phyloP scores from a whole-genome alignment of 352 stramenopile genomes.

The Pythium guiyangense region DNA sequence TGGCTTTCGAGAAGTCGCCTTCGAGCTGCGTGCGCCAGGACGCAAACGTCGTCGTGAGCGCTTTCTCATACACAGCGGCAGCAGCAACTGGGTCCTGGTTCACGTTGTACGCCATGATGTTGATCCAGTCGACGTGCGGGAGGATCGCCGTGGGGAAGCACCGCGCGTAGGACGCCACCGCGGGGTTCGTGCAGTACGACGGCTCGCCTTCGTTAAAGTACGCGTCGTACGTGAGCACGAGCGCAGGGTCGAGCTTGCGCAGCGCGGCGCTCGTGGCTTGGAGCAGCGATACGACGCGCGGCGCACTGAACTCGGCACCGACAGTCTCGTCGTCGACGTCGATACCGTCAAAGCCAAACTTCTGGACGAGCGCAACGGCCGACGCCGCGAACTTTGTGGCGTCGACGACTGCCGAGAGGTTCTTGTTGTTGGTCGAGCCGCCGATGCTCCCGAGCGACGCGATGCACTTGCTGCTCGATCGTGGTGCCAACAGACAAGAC shows the following conservation, averaged over 20 bases:
- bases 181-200: slow-evolving; percentile 20
- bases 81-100: slow-evolving; percentile 34
- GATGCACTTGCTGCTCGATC: slow-evolving; percentile 46
- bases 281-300: slow-evolving; percentile 41
- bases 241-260: slow-evolving; percentile 18
- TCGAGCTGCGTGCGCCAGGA: slow-evolving; percentile 42
- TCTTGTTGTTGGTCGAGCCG: slow-evolving; percentile 67
- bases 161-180: slow-evolving; percentile 34
- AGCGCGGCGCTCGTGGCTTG: slow-evolving; percentile 42
- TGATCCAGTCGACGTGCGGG: slow-evolving; percentile 65
- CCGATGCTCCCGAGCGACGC: slow-evolving; percentile 53
- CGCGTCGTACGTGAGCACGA: slow-evolving; percentile 68
- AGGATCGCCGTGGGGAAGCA: slow-evolving; percentile 58
- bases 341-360: slow-evolving; percentile 67
- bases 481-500: background rate
- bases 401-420: slow-evolving; percentile 44
- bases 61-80: slow-evolving; percentile 44
- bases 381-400: slow-evolving; percentile 41
- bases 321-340: slow-evolving; percentile 78
- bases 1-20: slow-evolving; percentile 41
- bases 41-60: slow-evolving; percentile 49
- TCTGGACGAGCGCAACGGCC: slow-evolving; percentile 37
- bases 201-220: slow-evolving; percentile 56
- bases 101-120: slow-evolving; percentile 86
- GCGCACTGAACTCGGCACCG: slow-evolving; percentile 43